Conservation (phyloP, 441 rosid genomes). For the Aquilaria agallochum region DNA sequence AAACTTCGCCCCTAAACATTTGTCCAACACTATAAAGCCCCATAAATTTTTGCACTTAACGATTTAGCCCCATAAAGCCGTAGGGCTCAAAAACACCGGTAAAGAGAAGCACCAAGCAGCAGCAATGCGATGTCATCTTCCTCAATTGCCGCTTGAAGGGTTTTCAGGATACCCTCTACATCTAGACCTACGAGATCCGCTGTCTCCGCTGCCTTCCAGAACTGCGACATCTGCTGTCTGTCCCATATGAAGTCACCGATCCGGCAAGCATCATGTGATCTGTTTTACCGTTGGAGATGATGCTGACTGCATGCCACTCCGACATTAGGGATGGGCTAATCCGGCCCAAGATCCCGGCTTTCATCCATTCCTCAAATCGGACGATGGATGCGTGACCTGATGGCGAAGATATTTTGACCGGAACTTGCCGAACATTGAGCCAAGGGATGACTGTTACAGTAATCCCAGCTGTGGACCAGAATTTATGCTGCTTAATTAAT, state of each 20-base stretch:
- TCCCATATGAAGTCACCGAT: slow-evolving; percentile 46
- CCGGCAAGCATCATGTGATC: slow-evolving; percentile 80
- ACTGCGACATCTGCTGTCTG: too few relatives aligned
- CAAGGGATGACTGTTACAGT: slow-evolving; percentile 57
- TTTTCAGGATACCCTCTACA: too few relatives aligned
- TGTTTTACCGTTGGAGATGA: slow-evolving; percentile 55
- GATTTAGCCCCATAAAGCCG: too few relatives aligned
- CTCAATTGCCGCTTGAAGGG: too few relatives aligned
- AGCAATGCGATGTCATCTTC: too few relatives aligned
- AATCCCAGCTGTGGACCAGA: slow-evolving; percentile 56
- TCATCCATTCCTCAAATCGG: slow-evolving; percentile 55
- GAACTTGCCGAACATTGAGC: slow-evolving; percentile 55
- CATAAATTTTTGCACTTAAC: too few relatives aligned
- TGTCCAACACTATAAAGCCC: too few relatives aligned
- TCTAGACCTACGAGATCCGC: too few relatives aligned
- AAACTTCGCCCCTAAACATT: too few relatives aligned
- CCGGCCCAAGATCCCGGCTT: slow-evolving; percentile 65
- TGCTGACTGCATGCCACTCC: slow-evolving; percentile 85
- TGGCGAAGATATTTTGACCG: slow-evolving; percentile 36
- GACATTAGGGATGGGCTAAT: slow-evolving; percentile 74
- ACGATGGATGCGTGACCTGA: slow-evolving; percentile 68
- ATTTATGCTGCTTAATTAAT: slow-evolving; percentile 40
- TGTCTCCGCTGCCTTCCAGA: too few relatives aligned
- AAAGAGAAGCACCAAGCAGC: too few relatives aligned
- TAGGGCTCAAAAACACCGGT: too few relatives aligned